A percentile compares a stretch with the other conserved stretches of the same genome.
phyloP scores from a whole-genome alignment of 2,329 filamentous ascomycete genomes.

The Dendryphion nanum region DNA sequence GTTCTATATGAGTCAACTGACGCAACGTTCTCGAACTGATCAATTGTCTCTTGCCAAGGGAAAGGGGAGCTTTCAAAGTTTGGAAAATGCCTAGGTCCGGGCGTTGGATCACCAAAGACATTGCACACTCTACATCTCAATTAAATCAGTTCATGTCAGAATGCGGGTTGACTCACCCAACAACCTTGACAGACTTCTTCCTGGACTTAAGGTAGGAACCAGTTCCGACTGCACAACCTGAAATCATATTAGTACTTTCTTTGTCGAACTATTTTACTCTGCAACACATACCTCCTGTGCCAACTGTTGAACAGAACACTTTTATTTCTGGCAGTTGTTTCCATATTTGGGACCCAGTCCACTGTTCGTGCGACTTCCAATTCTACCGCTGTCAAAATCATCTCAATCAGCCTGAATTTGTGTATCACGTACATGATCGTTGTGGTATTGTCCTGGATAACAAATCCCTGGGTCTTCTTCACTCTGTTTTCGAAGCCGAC shows the following conservation, averaged over 20 bases:
- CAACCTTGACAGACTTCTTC: slow-evolving; percentile 14
- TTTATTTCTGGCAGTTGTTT: slow-evolving; percentile 57
- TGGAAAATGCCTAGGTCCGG: slow-evolving; percentile 55
- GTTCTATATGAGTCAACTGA: slow-evolving; percentile 54
- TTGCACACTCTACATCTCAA: slow-evolving; percentile 51
- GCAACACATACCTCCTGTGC: slow-evolving; percentile 48
- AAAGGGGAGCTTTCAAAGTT: slow-evolving; percentile 55
- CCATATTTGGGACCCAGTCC: slow-evolving; percentile 60
- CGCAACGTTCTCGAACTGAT: slow-evolving; percentile 57
- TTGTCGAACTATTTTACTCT: neutral
- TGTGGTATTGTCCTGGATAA: slow-evolving; percentile 59
- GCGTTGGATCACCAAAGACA: slow-evolving; percentile 56
- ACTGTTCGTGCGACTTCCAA: slow-evolving; percentile 55
- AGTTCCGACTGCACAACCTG: slow-evolving; percentile 10
- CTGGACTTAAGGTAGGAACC: slow-evolving; percentile 10
- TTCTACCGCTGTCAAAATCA: slow-evolving; percentile 39
- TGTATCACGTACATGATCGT: slow-evolving; percentile 39
- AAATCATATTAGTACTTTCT: neutral
- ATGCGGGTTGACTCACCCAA: slow-evolving; percentile 10
- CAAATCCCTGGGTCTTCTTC: slow-evolving; percentile 44
- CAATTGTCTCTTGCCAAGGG: slow-evolving; percentile 57
- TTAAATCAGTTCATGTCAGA: slow-evolving; percentile 4
- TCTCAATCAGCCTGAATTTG: neutral
- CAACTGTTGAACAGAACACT: slow-evolving; percentile 57
- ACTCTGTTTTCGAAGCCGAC: slow-evolving; percentile 46